These are phyloP conservation scores for Fusarium heterosporum DNA, from an alignment of 2,329 filamentous ascomycete species.

Conservation along the genomic window DNA sequence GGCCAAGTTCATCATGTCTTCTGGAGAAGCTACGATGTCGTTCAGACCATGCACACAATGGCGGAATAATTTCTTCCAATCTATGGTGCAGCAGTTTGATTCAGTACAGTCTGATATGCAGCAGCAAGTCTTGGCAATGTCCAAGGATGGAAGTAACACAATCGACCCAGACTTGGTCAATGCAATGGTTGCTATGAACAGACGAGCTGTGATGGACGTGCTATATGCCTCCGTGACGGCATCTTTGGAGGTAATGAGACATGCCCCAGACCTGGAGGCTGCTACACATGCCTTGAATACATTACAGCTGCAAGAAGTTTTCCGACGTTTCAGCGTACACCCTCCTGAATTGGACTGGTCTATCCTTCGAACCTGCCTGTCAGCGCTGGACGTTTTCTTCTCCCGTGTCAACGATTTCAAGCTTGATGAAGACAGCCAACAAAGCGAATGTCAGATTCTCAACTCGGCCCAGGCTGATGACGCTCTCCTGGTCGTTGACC, in stretches of 20 bases:
- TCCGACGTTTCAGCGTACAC: slow-evolving; percentile 59
- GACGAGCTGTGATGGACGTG: slow-evolving; percentile 64
- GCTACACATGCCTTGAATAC: slow-evolving; percentile 63
- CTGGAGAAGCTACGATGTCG: slow-evolving; percentile 58
- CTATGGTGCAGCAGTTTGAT: slow-evolving; percentile 68
- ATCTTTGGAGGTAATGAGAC: slow-evolving; percentile 63
- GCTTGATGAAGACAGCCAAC: slow-evolving; percentile 53
- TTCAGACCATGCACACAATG: slow-evolving; percentile 61
- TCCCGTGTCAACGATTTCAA: slow-evolving; percentile 58
- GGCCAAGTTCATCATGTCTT: slow-evolving; percentile 67
- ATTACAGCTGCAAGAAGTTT: slow-evolving; percentile 63
- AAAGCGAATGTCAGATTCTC: slow-evolving; percentile 54
- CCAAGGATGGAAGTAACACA: slow-evolving; percentile 57
- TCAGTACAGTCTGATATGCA: slow-evolving; percentile 67
- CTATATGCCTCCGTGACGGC: slow-evolving; percentile 61
- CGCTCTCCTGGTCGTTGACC: slow-evolving; percentile 60
- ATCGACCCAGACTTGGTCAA: slow-evolving; percentile 61
- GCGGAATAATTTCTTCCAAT: slow-evolving; percentile 69
- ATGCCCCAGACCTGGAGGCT: slow-evolving; percentile 59
- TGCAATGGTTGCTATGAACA: slow-evolving; percentile 64
- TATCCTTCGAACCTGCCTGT: slow-evolving; percentile 58
- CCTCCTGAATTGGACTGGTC: slow-evolving; percentile 61
- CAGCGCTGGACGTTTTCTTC: slow-evolving; percentile 62
- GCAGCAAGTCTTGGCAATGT: slow-evolving; percentile 64
- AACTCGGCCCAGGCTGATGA: slow-evolving; percentile 60